Base-by-base conservation (phyloP, 768 basidiomycete genomes). In the Trichaptum fuscoviolaceum region DNA sequence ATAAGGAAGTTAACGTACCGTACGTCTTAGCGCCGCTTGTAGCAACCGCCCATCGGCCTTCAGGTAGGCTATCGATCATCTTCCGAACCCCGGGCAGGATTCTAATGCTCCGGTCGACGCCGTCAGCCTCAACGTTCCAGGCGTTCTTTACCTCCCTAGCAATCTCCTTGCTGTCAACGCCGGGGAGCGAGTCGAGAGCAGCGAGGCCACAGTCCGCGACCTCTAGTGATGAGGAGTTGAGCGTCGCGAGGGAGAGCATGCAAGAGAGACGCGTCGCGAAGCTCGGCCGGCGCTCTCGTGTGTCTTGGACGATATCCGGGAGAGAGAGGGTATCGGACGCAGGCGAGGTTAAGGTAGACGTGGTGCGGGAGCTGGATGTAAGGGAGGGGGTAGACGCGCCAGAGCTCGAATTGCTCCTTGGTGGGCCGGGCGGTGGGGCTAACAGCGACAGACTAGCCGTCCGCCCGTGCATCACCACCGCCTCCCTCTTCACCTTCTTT, bases 1-100 rank as follows among this genome's bases (percentile, higher is more conserved):
- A n/a, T 15, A 61, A 25, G 61, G 26, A 20, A 57, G 65, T 36
- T 63, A 25, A 75, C 82, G 67, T 71, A 87, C 84, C 84, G 67
- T 89, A 89, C 0, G 87, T 90, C 74, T 85, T 87, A 3, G 90
- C 89, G 5, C 88, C 89, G 0, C 88, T 89, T 0, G 90, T 91
- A 2, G 89, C 89, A 20, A 91, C 87, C 23, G 88, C 89, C 71
- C 86, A 91, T 57, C 80, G 80, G n/a, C 84, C 87, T 64, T 79
- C 76, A 4, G 90, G 89, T 63, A 92, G 81, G 7, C 87, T 86
- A 64, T 82, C 79, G 68, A 92, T 87, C 79, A 92, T 80, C 67
- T 75, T 77, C 72, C 80, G 80, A 2, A 91, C 90, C 57, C 90
- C 89, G 27, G 90, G 90, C 0, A 92, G 81, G 70, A 91, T 90